phyloP scores from a whole-genome alignment of 192 early-diverging fungal genomes.

The Cetraspora pellucida region DNA sequence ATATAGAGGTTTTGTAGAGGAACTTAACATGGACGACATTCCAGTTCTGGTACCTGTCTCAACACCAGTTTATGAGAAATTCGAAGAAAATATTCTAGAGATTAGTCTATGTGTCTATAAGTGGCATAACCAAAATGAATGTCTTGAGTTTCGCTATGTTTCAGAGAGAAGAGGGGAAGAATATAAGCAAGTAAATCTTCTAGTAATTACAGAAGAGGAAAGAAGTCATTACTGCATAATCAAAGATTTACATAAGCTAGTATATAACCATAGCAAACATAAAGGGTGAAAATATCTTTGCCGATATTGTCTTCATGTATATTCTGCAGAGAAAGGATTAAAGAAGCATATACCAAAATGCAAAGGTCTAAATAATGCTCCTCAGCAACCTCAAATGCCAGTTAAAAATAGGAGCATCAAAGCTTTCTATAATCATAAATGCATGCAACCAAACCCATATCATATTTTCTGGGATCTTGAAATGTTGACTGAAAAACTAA shows the following conservation, averaged over 20 bases:
- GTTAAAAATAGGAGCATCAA: neutral
- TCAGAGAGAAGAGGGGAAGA: neutral
- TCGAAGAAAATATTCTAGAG: slow-evolving; percentile 18
- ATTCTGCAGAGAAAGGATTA: neutral
- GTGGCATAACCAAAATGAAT: slow-evolving; percentile 17
- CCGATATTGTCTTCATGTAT: slow-evolving; percentile 18
- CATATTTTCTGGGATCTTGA: slow-evolving; percentile 7
- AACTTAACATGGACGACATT: slow-evolving; percentile 9
- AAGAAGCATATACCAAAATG: slow-evolving; percentile 1
- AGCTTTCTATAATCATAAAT: slow-evolving; percentile 21
- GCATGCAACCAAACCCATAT: slow-evolving; percentile 18
- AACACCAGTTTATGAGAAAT: slow-evolving; percentile 21
- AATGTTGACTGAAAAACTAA: neutral
- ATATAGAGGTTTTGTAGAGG: slow-evolving; percentile 10
- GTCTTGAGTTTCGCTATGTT: slow-evolving; percentile 5
- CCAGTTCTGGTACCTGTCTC: slow-evolving; percentile 11
- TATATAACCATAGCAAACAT: slow-evolving; percentile 23
- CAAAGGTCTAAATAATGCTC: slow-evolving; percentile 15
- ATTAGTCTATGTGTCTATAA: slow-evolving; percentile 26
- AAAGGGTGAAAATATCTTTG: slow-evolving; percentile 16
- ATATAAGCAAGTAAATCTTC: slow-evolving; percentile 14
- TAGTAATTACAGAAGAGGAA: neutral
- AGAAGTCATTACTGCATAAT: slow-evolving; percentile 12
- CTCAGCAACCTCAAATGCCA: neutral
- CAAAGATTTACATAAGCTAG: slow-evolving; percentile 11